Evolutionary conservation across 1,284 basidiomycete species (phyloP).

Genomic region (Ustilago nuda): DNA sequence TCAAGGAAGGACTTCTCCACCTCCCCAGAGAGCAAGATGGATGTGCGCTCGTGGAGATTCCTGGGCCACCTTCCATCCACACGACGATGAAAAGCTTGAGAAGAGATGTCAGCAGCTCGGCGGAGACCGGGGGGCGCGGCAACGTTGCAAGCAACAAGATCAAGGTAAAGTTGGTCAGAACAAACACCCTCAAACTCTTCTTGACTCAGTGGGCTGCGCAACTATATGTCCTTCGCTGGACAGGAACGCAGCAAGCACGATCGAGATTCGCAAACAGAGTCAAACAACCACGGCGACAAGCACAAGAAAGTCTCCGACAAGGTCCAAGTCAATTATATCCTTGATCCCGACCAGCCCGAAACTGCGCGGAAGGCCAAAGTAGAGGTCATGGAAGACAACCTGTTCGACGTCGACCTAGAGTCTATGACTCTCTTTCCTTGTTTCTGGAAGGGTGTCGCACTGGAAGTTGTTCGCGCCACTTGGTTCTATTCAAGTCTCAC

Average conservation of each 20-base stretch:
- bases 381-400: slow-evolving; percentile 64
- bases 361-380: slow-evolving; percentile 48
- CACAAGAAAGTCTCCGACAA: slow-evolving; percentile 23
- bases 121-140: slow-evolving; percentile 23
- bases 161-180: background rate
- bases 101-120: slow-evolving; percentile 48
- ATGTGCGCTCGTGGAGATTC: slow-evolving; percentile 60
- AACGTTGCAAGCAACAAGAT: background rate
- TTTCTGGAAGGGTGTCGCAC: slow-evolving; percentile 69
- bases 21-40: slow-evolving; percentile 53
- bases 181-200: background rate
- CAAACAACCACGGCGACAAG: slow-evolving; percentile 5
- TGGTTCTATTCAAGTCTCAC: slow-evolving; percentile 69
- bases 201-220: slow-evolving; percentile 17
- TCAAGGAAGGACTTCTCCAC: slow-evolving; percentile 12
- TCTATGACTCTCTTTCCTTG: slow-evolving; percentile 68
- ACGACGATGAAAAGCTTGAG: slow-evolving; percentile 60
- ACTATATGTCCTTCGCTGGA: slow-evolving; percentile 17
- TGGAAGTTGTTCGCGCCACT: slow-evolving; percentile 66
- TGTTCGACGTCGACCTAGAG: slow-evolving; percentile 66
- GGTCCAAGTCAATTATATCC: slow-evolving; percentile 49
- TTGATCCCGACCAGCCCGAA: slow-evolving; percentile 64
- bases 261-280: background rate
- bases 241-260: background rate
- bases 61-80: slow-evolving; percentile 61